These are phyloP conservation scores for Lichtheimia ramosa DNA, from an alignment of 371 early-diverging fungal genomes.

Conservation along the genomic window DNA sequence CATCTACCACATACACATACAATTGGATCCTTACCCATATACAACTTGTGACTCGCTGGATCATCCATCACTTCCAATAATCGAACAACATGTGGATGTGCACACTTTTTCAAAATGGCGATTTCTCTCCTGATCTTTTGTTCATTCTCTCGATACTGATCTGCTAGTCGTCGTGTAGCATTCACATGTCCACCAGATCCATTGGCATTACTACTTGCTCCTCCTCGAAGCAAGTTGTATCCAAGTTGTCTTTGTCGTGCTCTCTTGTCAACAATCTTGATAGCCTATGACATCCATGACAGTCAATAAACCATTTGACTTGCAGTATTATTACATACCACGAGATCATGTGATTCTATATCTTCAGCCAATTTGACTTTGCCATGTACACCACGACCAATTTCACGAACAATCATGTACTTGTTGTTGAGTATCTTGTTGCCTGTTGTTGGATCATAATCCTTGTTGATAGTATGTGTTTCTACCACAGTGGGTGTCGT, in stretches of 20 bases:
- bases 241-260: slow-evolving; percentile 68
- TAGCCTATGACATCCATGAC: slow-evolving; percentile 54
- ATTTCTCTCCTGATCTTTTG: slow-evolving; percentile 93
- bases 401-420: slow-evolving; percentile 86
- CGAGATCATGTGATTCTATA: slow-evolving; percentile 73
- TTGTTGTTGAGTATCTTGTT: slow-evolving; percentile 93
- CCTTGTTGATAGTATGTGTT: slow-evolving; percentile 75
- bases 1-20: background rate
- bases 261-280: slow-evolving; percentile 84
- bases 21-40: slow-evolving; percentile 62
- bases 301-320: background rate
- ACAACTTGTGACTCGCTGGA: slow-evolving; percentile 86
- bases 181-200: slow-evolving; percentile 15
- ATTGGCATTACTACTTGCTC: slow-evolving; percentile 40
- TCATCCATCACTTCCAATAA: slow-evolving; percentile 95
- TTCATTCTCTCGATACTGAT: slow-evolving; percentile 58
- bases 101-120: slow-evolving; percentile 92
- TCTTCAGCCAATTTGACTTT: slow-evolving; percentile 92
- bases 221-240: slow-evolving; percentile 39
- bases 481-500: slow-evolving; percentile 15
- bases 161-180: slow-evolving; percentile 15
- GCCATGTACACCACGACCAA: slow-evolving; percentile 98
- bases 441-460: slow-evolving; percentile 82
- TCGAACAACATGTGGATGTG: slow-evolving; percentile 90
- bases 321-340: slow-evolving; percentile 49